Conservation (phyloP, 352 stramenopile genomes). For the Globisporangium heterothallicum region DNA sequence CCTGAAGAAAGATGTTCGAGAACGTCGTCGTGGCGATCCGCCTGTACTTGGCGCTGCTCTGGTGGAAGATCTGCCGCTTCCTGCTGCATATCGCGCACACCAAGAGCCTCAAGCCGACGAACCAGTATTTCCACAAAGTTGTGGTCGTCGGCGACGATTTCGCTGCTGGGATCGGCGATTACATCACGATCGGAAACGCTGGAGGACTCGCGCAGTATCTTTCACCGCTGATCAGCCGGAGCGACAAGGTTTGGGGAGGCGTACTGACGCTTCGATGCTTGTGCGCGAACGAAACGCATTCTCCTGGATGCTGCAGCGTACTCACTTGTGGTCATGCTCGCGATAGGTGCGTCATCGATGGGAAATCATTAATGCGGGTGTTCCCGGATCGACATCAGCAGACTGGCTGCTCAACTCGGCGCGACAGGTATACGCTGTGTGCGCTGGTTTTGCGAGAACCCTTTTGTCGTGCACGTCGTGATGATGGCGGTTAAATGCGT, state of each 20-base stretch:
- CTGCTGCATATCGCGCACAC: slow-evolving; percentile 36
- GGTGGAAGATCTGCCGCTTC: slow-evolving; percentile 60
- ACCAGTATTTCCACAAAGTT: slow-evolving; percentile 77
- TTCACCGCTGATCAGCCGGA: slow-evolving; percentile 30
- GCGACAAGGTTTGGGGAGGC: slow-evolving; percentile 46
- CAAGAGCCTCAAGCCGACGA: slow-evolving; percentile 40
- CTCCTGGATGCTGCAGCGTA: too few species aligned
- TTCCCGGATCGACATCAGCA: slow-evolving; percentile 48
- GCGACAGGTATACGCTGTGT: slow-evolving; percentile 63
- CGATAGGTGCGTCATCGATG: slow-evolving; percentile 70
- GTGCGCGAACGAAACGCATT: too few species aligned
- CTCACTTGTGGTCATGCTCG: neutral
- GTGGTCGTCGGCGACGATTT: slow-evolving; percentile 85
- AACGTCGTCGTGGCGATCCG: slow-evolving; percentile 37
- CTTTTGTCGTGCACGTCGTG: neutral
- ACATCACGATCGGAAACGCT: slow-evolving; percentile 46
- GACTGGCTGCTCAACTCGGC: slow-evolving; percentile 64
- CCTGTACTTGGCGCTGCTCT: slow-evolving; percentile 54
- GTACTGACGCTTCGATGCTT: too few species aligned
- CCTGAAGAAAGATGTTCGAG: slow-evolving; percentile 1
- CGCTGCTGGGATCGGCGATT: slow-evolving; percentile 71
- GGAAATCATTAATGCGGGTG: slow-evolving; percentile 74
- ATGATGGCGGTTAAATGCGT: neutral
- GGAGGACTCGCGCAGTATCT: slow-evolving; percentile 57
- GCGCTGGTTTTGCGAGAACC: neutral